phyloP scores from a whole-genome alignment of 1,139 yeast genomes.

The Lodderomyces orthopsilosis region DNA sequence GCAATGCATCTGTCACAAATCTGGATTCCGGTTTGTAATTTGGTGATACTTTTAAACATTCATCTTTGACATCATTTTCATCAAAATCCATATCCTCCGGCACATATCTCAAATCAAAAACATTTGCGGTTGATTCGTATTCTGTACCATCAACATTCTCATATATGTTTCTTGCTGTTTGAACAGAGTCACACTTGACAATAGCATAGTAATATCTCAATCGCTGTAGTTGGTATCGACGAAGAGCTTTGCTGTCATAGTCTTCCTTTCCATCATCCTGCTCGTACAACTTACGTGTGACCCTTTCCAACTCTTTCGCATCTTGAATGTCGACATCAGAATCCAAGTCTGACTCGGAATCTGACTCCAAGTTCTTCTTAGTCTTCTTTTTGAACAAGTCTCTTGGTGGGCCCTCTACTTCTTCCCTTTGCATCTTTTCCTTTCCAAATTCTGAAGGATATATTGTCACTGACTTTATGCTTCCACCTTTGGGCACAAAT shows the following conservation, averaged over 20 bases:
- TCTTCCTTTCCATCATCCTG: conserved; percentile 72
- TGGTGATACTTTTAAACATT: conserved; percentile 68
- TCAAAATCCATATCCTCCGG: conserved; percentile 91
- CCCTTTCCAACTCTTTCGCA: conserved; percentile 44
- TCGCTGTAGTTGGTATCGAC: conserved; percentile 85
- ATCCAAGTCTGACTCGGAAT: conserved; percentile 33
- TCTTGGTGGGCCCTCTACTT: conserved; percentile 87
- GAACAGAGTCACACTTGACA: conserved; percentile 75
- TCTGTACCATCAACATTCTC: conserved; percentile 92
- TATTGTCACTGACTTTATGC: conserved; percentile 67
- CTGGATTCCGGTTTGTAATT: conserved; percentile 73
- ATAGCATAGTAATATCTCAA: conserved; percentile 89
- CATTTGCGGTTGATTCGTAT: conserved; percentile 92
- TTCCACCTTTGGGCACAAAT: conserved; percentile 78
- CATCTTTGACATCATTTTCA: conserved; percentile 66
- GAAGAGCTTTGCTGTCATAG: conserved; percentile 65
- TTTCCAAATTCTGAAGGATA: conserved; percentile 94
- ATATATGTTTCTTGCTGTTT: conserved; percentile 74
- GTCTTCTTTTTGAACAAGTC: conserved; percentile 59
- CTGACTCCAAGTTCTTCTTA: conserved; percentile 19
- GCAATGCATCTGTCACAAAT: conserved; percentile 90
- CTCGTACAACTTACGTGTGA: conserved; percentile 66
- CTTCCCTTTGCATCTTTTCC: conserved; percentile 87
- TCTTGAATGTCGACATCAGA: conserved; percentile 45
- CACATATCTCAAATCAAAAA: conserved; percentile 86